Evolutionary conservation across 441 rosid genomes (phyloP).

Genomic region (Gossypium lobatum): DNA sequence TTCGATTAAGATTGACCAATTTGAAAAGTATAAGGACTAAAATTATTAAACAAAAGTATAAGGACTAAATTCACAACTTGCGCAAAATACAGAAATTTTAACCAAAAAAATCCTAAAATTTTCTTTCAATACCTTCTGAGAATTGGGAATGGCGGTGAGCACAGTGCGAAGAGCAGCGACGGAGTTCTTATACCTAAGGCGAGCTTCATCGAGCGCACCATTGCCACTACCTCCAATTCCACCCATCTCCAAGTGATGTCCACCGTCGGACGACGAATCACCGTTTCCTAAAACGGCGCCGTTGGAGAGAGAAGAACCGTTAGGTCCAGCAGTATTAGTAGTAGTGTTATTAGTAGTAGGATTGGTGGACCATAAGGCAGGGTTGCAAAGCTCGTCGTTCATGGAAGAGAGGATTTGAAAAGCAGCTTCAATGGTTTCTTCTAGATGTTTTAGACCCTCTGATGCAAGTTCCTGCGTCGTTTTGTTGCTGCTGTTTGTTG

Average conservation of each 20-base stretch:
- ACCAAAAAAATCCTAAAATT: background rate
- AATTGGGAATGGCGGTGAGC: slow-evolving; percentile 52
- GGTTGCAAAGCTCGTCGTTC: slow-evolving; percentile 95
- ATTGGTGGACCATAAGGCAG: slow-evolving; percentile 67
- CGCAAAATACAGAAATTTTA: too few relatives aligned
- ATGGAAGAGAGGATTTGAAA: slow-evolving; percentile 76
- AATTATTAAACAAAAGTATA: too few relatives aligned
- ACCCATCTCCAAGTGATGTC: slow-evolving; percentile 39
- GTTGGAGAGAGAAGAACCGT: slow-evolving; percentile 21
- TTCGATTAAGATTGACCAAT: too few relatives aligned
- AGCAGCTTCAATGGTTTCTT: slow-evolving; percentile 83
- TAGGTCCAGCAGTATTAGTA: background rate
- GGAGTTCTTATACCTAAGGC: slow-evolving; percentile 51
- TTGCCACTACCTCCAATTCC: slow-evolving; percentile 27
- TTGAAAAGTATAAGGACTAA: too few relatives aligned
- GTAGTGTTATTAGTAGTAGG: slow-evolving; percentile 25
- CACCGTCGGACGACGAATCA: slow-evolving; percentile 36
- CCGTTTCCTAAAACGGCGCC: slow-evolving; percentile 26
- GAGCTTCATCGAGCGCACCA: slow-evolving; percentile 58
- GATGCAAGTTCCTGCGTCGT: slow-evolving; percentile 79
- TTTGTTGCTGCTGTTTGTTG: slow-evolving; percentile 21
- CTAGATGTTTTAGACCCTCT: slow-evolving; percentile 83
- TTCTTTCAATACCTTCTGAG: slow-evolving; percentile 39
- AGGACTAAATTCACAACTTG: too few relatives aligned
- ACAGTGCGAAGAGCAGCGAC: slow-evolving; percentile 64